Evolutionary conservation across 192 early-diverging fungal species (phyloP), one percentile per base, ranked within the genome.

Genomic region (Backusella parvicylindrica): DNA sequence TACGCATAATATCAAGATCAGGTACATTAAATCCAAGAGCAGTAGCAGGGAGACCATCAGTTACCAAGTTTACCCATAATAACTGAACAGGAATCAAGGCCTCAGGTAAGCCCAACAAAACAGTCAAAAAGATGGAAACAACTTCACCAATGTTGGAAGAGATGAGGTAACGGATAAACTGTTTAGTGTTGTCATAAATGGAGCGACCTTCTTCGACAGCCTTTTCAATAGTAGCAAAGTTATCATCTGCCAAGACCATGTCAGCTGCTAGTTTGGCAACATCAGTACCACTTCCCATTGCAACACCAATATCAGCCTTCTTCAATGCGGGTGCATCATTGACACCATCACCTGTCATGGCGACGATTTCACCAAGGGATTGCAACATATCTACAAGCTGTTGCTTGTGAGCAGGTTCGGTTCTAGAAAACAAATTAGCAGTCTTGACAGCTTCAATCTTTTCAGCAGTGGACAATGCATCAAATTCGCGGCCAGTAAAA

Each of bases 311-410:
- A 83, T 99, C 96, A 37, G 98, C 98, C 83, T 93, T 93, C 83
- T 97, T 98, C 63, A 99, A 84, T 36, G 98, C 97, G 9, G 97
- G 95, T 36, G 97, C 97, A 78, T 99, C 97, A 80, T 99, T 99
- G 50, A 99, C 96, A 86, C 98, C 97, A 78, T 99, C 98, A 71
- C 98, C 98, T n/a, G 96, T 98, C 95, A 97, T 96, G 64, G 95
- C 95, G 18, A 96, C 94, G 70, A 96, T 89, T 74, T 89, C 91
- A 13, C 94, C 97, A 63, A 88, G 84, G 32, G 80, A 85, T 85
- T 97, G 92, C 77, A 99, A 85, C 56, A 98, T 77, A 85, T 97
- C 91, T 4, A 99, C 97, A 76, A 99, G 86, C 79, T 96, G 88
- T 82, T 90, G 87, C 84, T 99, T 99, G 89, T 99, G 97, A 63